Percentiles rank a stretch among this genome's conserved stretches.
These are phyloP conservation scores for Stephanodiscus triporus DNA, from an alignment of 108 stramenopile genomes.

Conservation along the genomic window DNA sequence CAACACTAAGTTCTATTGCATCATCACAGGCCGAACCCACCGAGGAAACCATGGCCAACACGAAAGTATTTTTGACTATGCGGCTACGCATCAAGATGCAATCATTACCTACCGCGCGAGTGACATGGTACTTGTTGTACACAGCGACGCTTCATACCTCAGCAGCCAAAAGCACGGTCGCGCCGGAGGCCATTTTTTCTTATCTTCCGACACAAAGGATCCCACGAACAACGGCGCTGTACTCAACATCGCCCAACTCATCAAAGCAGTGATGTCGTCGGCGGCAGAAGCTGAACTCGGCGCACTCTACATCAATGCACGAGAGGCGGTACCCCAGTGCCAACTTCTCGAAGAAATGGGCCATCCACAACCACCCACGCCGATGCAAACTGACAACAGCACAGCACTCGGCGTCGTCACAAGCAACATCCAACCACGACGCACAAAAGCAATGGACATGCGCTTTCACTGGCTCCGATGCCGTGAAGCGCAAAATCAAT, in stretches of 20 bases:
- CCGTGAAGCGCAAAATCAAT: not conserved
- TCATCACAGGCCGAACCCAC: conserved; percentile 24
- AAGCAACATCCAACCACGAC: not conserved
- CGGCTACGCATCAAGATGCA: conserved; percentile 45
- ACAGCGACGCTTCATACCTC: conserved; percentile 46
- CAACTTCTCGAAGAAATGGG: conserved; percentile 15
- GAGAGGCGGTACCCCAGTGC: conserved; percentile 26
- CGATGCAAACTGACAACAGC: conserved; percentile 38
- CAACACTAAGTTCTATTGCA: conserved; percentile 29
- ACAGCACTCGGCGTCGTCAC: conserved; percentile 43
- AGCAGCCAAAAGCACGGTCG: conserved; percentile 26
- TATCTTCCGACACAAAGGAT: not conserved
- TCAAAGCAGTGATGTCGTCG: conserved; percentile 20
- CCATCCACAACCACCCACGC: not conserved
- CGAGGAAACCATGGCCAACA: conserved; percentile 13
- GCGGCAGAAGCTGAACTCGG: conserved; percentile 53
- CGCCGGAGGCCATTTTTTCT: conserved; percentile 38
- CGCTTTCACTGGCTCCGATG: not conserved
- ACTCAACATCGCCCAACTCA: not conserved
- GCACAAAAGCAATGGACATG: conserved; percentile 20
- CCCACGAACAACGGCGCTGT: conserved; percentile 22
- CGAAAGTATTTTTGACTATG: conserved; percentile 46
- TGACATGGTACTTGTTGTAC: conserved; percentile 39
- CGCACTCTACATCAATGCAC: conserved; percentile 34
- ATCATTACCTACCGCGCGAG: conserved; percentile 37